These are phyloP conservation scores for Pseudogymnoascus sp. DNA, from an alignment of 2,329 filamentous ascomycete species.

Conservation along the genomic window DNA sequence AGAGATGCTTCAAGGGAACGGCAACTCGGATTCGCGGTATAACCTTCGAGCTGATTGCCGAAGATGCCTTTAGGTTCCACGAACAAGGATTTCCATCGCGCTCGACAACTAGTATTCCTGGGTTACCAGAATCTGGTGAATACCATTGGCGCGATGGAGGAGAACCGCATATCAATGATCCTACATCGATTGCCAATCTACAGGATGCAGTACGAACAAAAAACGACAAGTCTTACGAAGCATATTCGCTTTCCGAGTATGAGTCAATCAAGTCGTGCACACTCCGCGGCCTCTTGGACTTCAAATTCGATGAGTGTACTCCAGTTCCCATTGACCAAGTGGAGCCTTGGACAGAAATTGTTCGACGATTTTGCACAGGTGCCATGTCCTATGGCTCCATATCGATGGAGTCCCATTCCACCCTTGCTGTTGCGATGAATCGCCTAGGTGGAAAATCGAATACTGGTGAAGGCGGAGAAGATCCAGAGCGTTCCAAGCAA, in stretches of 20 bases:
- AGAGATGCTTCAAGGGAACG: conserved; percentile 90
- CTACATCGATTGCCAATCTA: conserved; percentile 89
- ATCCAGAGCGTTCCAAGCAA: conserved; percentile 78
- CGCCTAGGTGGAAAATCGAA: conserved; percentile 93
- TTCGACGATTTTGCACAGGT: conserved; percentile 90
- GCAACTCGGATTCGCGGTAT: conserved; percentile 90
- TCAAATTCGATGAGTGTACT: conserved; percentile 81
- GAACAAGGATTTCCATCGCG: conserved; percentile 85
- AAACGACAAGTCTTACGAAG: conserved; percentile 98
- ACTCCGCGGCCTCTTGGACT: conserved; percentile 86
- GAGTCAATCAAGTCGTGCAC: conserved; percentile 97
- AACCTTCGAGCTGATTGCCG: conserved; percentile 86
- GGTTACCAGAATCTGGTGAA: conserved; percentile 85
- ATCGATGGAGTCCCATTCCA: conserved; percentile 97
- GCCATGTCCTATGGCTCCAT: conserved; percentile 99
- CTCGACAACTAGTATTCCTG: conserved; percentile 66
- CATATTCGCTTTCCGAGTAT: conserved; percentile 86
- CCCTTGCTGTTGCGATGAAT: conserved; percentile 94
- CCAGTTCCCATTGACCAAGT: conserved; percentile 93
- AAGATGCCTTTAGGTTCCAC: conserved; percentile 91
- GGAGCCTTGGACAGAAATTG: conserved; percentile 96
- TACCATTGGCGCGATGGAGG: conserved; percentile 98
- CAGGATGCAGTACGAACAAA: conserved; percentile 94
- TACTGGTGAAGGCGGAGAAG: conserved; percentile 94
- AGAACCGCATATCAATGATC: conserved; percentile 91